Percentiles rank a stretch among this genome's conserved stretches.
Evolutionary conservation across 257 asterid genomes (phyloP).

Genomic region (Eucommia ulmoides): DNA sequence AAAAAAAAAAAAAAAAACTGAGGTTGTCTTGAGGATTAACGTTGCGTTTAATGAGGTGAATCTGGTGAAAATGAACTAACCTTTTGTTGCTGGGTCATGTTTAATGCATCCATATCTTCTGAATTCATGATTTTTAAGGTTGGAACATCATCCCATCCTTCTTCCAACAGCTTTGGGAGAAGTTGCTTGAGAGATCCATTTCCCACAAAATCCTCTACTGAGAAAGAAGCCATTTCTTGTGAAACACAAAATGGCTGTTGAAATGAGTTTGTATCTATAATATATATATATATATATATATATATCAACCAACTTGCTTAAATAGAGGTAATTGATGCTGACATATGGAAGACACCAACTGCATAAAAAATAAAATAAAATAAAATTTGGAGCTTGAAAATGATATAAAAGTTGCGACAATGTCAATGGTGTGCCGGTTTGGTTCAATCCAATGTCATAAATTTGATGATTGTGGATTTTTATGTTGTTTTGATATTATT

Average conservation of each 20-base stretch:
- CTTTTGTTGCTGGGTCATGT: slow-evolving; percentile 64
- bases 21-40: background rate
- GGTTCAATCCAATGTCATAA: too few relatives aligned
- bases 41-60: slow-evolving; percentile 1
- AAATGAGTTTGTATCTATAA: background rate
- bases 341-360: background rate
- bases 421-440: background rate
- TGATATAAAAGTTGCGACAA: background rate
- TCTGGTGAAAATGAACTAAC: slow-evolving; percentile 22
- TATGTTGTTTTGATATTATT: too few relatives aligned
- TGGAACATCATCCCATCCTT: slow-evolving; percentile 92
- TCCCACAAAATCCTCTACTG: slow-evolving; percentile 64
- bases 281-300: too few relatives aligned
- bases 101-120: slow-evolving; percentile 55
- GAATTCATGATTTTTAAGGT: slow-evolving; percentile 67
- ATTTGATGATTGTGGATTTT: too few relatives aligned
- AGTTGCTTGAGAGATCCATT: slow-evolving; percentile 50
- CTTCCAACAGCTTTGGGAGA: slow-evolving; percentile 50
- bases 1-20: background rate
- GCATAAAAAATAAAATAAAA: too few relatives aligned
- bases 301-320: background rate
- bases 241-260: background rate
- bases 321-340: background rate
- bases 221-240: slow-evolving; percentile 63
- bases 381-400: background rate